Conservation (phyloP, 2,329 filamentous ascomycete genomes). For the Onygena corvina region DNA sequence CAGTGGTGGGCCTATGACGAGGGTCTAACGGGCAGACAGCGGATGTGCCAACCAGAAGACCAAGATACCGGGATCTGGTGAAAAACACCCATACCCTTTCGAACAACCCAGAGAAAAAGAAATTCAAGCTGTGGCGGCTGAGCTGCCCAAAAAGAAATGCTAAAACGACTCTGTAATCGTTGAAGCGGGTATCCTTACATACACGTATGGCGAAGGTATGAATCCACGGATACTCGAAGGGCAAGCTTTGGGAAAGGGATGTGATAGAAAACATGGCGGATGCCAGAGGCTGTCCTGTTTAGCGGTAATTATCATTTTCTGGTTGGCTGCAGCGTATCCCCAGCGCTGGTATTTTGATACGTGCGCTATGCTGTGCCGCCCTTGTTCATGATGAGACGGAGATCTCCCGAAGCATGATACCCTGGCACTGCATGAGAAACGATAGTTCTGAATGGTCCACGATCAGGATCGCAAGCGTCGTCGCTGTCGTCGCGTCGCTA, state of each 20-base stretch:
- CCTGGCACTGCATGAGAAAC: too few relatives aligned
- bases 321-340: not conserved
- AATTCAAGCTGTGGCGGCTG: conserved; percentile 11
- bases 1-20: not conserved
- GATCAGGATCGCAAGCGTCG: too few relatives aligned
- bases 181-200: not conserved
- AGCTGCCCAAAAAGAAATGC: conserved; percentile 15
- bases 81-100: conserved; percentile 4
- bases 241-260: too few relatives aligned
- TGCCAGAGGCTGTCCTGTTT: too few relatives aligned
- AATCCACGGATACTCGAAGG: too few relatives aligned
- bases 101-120: conserved; percentile 1
- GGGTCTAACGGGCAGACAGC: not conserved
- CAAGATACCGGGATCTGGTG: conserved; percentile 4
- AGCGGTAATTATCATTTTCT: not conserved
- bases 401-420: conserved; percentile 3
- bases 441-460: too few relatives aligned
- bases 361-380: too few relatives aligned
- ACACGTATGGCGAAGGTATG: conserved; percentile 1
- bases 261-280: too few relatives aligned
- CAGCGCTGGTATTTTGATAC: not conserved
- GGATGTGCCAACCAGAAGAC: conserved; percentile 3
- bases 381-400: not conserved
- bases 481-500: too few relatives aligned
- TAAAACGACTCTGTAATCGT: not conserved